phyloP scores from a whole-genome alignment of 2,329 filamentous ascomycete species.

The Verticillium albo-atrum region DNA sequence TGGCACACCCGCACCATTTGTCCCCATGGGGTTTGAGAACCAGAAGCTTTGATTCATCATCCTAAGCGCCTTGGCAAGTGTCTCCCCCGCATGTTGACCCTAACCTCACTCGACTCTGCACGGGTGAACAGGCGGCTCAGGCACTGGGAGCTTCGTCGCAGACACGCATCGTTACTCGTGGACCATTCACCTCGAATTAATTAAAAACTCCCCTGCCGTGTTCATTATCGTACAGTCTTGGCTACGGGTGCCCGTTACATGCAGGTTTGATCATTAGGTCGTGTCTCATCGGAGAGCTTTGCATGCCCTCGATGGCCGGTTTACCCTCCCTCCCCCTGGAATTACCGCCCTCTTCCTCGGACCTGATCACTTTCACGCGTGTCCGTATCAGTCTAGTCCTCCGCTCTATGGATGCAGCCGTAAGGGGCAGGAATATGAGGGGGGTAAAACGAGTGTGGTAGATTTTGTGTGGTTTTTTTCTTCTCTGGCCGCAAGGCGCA shows the following conservation, averaged over 20 bases:
- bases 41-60: neutral
- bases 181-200: neutral
- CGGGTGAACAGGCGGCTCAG: neutral
- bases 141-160: neutral
- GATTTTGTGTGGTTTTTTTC: conserved; percentile 6
- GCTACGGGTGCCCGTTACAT: neutral
- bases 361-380: neutral
- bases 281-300: neutral
- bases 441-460: conserved; percentile 8
- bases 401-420: neutral
- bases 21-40: neutral
- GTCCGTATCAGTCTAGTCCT: neutral
- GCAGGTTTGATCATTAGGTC: neutral
- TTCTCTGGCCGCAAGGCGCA: neutral
- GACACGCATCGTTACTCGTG: neutral
- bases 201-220: neutral
- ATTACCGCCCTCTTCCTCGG: neutral
- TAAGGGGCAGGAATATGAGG: neutral
- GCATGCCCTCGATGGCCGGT: neutral
- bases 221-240: neutral
- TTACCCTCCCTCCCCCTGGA: neutral
- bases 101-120: neutral
- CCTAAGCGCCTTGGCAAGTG: neutral
- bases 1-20: neutral
- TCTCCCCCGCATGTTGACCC: neutral